Base-by-base conservation (phyloP, 2,329 filamentous ascomycete species). In the Paecilomyces formosus region DNA sequence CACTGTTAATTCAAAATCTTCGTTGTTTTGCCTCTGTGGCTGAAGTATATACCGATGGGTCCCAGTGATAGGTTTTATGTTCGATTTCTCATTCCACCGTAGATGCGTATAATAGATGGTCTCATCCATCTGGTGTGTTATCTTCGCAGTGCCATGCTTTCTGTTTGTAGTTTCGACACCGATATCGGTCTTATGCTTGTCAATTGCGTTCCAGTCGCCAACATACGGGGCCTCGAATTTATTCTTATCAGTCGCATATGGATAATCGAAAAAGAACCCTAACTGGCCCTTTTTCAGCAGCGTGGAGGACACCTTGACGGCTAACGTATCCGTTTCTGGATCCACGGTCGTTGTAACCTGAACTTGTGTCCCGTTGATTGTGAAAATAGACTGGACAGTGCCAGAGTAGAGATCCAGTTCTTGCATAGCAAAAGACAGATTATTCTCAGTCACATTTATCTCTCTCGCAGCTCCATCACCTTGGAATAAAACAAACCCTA, bases 221-320 rank as follows among this genome's bases (percentile, higher is more conserved):
- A 84, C 80, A 60, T 79, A 83, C 0, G 81, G 81, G 1, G 79
- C 79, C 39, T 83, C 80, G 58, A 83, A 83, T 62, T 83, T 82
- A 62, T 80, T 79, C 26, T 68, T 66, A 11, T 70, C 72, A 15
- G 74, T 78, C 2, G 78, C 75, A 56, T 79, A 78, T 2, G 82
- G 81, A 57, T 81, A 83, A 57, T 83, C 80, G 57, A 83, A 76
- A 62, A 81, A 82, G 5, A 83, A 64, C 0, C 78, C 76, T 7
- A 83, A 64, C 3, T 65, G 62, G 0, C 72, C 75, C 1, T 62
- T 61, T 3, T 63, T 65, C 7, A 83, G 61, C 2, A 81, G 66
- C 0, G 70, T 64, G 0, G 79, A 82, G 12, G 72, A 66, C 11
- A 82, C 66, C 7, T 71, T 65, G 24, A 82, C 69, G 1, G 75